Base-by-base conservation (phyloP, 139 green algal species). In the Chlorella sorokiniana region DNA sequence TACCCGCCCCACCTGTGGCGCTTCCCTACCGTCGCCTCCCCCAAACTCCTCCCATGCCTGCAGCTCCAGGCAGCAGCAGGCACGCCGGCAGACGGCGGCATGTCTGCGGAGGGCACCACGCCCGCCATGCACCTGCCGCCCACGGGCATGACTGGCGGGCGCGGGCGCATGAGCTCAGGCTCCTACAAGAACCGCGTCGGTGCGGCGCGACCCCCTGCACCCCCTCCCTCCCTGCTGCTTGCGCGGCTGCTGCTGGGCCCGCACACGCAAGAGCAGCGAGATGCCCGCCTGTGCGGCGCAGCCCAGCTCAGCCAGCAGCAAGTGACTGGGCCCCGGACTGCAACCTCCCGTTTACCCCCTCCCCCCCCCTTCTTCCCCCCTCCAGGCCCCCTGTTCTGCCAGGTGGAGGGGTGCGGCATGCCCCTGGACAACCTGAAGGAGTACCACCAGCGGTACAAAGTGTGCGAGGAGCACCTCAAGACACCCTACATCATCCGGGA, bases 381-480 rank as follows among this genome's bases (percentile, higher is more conserved):
- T 22, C 18, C 56, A 65, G 56, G 56, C 31, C 37, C 8, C 2
- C 35, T 5, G 14, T 71, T 25, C 64, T 45, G 64, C 35, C 64
- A 71, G 31, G 64, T 45, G 35, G 64, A 45, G 33, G 33, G 35
- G 64, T 71, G 64, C 35, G 35, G 35, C 31, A 45, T n/a, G 52
- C 84, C 91, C 37, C 88, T 97, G 56, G 81, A 85, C 9, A 59
- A 69, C 27, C 86, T 96, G 1, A 95, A 94, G 83, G 93, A 97
- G 59, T 96, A 96, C 88, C 93, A 96, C 86, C 92, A 95, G 84
- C 81, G 89, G 33, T 95, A 94, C 84, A 86, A 87, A 42, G 86
- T 91, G 48, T 88, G 84, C 48, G 78, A 85, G 59, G 33, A 42
- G 18, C 84, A 88, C 69, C 45, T 85, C 14, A 85, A 82, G 81